These are phyloP conservation scores for Coniochaeta sp. DNA, from an alignment of 2,329 filamentous ascomycete species.

Conservation along the genomic window DNA sequence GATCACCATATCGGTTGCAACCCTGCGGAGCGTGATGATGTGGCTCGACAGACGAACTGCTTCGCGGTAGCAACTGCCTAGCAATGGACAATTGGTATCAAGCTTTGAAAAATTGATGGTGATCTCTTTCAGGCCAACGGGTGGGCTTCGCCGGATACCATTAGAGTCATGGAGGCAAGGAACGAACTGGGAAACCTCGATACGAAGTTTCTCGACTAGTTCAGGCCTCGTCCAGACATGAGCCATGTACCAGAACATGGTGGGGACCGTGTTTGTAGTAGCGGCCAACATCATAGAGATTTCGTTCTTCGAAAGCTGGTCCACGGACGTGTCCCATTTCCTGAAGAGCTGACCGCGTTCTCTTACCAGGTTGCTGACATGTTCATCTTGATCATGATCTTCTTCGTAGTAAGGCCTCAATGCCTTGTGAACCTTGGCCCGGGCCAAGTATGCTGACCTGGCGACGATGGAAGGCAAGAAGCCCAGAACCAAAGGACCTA, in stretches of 20 bases:
- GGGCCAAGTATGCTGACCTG: neutral
- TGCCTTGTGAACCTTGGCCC: neutral
- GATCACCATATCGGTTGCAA: neutral
- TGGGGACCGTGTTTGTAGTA: neutral
- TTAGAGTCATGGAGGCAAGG: neutral
- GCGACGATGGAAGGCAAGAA: neutral
- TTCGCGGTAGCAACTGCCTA: slow-evolving; percentile 2
- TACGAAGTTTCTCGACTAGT: neutral
- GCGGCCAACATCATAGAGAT: neutral
- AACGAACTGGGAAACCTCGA: neutral
- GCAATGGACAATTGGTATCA: neutral
- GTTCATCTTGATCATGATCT: neutral
- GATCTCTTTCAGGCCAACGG: neutral
- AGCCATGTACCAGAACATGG: slow-evolving; percentile 1
- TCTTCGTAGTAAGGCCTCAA: neutral
- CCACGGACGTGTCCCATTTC: neutral
- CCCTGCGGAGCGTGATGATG: neutral
- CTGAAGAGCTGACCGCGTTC: neutral
- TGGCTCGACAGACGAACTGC: neutral
- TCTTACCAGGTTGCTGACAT: neutral
- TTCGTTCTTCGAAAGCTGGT: neutral
- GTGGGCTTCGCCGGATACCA: neutral
- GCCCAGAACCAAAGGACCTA: neutral
- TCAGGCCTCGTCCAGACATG: neutral
- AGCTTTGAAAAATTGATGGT: slow-evolving; percentile 14